Evolutionary conservation across 768 basidiomycete genomes (phyloP).

Genomic region (Dictyophora rubrovolvata): DNA sequence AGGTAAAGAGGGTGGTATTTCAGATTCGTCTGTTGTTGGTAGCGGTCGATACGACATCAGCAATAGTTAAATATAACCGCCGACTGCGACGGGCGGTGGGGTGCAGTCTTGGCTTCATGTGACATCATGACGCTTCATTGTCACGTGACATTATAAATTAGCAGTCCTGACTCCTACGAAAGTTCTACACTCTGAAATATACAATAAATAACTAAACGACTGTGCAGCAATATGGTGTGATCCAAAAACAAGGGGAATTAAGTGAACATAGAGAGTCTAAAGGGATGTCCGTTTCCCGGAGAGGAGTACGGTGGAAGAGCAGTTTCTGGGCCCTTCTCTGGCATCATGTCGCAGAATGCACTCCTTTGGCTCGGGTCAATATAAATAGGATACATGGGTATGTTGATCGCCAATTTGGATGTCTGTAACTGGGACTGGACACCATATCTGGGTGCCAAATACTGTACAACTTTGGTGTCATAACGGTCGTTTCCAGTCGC

Average conservation of each 20-base stretch:
- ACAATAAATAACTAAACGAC: too few species aligned
- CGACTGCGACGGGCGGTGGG: neutral
- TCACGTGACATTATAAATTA: neutral
- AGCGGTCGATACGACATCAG: neutral
- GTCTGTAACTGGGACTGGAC: neutral
- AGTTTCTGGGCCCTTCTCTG: neutral
- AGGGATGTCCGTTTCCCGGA: neutral
- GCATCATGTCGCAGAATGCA: neutral
- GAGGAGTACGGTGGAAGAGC: neutral
- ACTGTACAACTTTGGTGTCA: too few species aligned
- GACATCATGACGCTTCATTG: neutral
- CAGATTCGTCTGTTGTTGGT: neutral
- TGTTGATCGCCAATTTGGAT: neutral
- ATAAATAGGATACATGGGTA: neutral
- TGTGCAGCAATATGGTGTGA: too few species aligned
- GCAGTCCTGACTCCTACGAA: neutral
- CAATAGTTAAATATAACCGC: neutral
- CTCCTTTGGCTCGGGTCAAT: neutral
- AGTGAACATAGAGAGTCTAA: neutral
- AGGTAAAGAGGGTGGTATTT: neutral
- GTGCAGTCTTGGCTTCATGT: neutral
- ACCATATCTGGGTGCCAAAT: too few species aligned
- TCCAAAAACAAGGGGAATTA: neutral
- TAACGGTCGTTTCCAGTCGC: too few species aligned
- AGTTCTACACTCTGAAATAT: neutral